Percentiles rank a stretch among this genome's conserved stretches.
These are phyloP conservation scores for Agaricus blazei DNA, from an alignment of 768 basidiomycete genomes.

Conservation along the genomic window DNA sequence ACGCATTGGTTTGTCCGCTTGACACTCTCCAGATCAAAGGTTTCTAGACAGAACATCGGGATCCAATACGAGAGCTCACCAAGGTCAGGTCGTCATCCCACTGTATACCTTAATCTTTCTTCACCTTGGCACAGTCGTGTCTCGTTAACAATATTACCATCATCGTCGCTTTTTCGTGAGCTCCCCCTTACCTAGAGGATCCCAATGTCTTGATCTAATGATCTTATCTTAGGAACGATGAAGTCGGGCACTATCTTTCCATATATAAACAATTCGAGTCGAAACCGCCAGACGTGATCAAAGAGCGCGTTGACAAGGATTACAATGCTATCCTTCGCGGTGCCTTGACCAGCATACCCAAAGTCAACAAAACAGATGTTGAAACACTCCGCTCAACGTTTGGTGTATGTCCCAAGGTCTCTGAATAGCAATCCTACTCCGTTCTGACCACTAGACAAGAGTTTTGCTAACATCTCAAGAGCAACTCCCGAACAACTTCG, in stretches of 20 bases:
- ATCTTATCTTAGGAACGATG: conserved; percentile 58
- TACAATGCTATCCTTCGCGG: conserved; percentile 77
- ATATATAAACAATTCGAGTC: conserved; percentile 93
- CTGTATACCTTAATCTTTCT: conserved; percentile 1
- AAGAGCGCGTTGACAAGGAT: conserved; percentile 89
- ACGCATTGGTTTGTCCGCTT: background rate
- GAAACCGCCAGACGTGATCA: conserved; percentile 90
- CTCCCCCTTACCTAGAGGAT: background rate
- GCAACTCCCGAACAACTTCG: conserved; percentile 72
- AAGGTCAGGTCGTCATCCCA: conserved; percentile 42
- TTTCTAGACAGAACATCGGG: conserved; percentile 80
- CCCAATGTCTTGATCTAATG: conserved; percentile 3
- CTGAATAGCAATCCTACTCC: background rate
- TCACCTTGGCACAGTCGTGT: conserved; percentile 48
- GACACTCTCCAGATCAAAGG: background rate
- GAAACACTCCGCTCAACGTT: conserved; percentile 88
- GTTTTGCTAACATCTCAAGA: conserved; percentile 75
- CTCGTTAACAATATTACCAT: conserved; percentile 92
- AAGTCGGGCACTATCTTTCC: conserved; percentile 87
- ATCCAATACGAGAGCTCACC: conserved; percentile 87
- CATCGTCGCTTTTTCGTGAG: conserved; percentile 81
- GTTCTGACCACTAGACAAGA: conserved; percentile 39
- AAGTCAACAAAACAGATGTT: conserved; percentile 97
- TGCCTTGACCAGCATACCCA: conserved; percentile 82
- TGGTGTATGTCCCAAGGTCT: conserved; percentile 55